Evolutionary conservation across 352 stramenopile species (phyloP).

Genomic region (Phytophthora megakarya): DNA sequence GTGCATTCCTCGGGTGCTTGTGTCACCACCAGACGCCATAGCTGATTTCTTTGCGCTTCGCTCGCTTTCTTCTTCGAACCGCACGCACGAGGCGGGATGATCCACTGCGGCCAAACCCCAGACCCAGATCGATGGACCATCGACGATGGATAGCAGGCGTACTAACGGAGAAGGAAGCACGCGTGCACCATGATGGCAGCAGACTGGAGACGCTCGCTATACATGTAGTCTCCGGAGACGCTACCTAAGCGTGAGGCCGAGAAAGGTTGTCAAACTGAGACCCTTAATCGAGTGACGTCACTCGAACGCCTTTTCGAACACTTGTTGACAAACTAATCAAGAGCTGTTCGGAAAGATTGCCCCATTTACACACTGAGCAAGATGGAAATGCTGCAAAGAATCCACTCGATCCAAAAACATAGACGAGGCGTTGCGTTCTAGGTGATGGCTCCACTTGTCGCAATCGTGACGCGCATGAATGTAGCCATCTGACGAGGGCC

Average conservation of each 20-base stretch:
- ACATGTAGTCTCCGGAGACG: too few relatives aligned
- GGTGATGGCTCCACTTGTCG: constrained; percentile 13
- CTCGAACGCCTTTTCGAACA: neutral
- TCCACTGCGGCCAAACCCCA: neutral
- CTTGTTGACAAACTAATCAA: constrained; percentile 3
- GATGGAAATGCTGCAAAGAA: neutral
- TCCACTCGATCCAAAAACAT: neutral
- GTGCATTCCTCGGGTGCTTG: constrained; percentile 17
- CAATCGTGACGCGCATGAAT: constrained; percentile 9
- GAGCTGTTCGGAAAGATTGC: neutral
- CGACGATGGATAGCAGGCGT: neutral
- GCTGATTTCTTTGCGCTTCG: constrained; percentile 32
- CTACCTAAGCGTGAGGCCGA: neutral
- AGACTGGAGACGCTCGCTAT: neutral
- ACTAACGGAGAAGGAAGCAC: neutral
- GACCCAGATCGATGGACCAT: neutral
- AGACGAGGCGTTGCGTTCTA: constrained; percentile 14
- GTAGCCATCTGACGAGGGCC: constrained; percentile 13
- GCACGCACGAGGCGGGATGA: constrained; percentile 6
- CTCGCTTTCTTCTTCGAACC: constrained; percentile 25
- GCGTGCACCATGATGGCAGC: neutral
- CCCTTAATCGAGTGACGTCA: constrained; percentile 25
- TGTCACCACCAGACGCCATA: constrained; percentile 13
- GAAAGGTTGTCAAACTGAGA: constrained; percentile 10
- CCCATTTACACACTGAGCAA: neutral